Conservation (phyloP, 2,329 filamentous ascomycete genomes). For the Ophiocordyceps camponoti-floridani region DNA sequence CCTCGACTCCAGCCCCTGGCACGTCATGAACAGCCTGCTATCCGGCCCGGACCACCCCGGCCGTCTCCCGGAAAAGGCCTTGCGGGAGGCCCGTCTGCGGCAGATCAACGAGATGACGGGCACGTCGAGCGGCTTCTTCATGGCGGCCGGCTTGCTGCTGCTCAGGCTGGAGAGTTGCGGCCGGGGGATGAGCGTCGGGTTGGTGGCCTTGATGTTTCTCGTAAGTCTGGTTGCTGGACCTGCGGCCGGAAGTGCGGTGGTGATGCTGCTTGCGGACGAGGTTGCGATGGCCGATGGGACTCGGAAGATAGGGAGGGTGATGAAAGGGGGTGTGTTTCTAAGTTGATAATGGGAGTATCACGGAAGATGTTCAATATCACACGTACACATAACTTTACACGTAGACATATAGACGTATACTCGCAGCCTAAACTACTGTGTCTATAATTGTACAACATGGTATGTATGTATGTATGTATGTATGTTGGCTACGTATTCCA, state of each 20-base stretch:
- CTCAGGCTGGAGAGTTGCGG: neutral
- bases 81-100: constrained; percentile 2
- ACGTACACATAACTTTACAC: neutral
- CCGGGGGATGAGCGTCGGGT: neutral
- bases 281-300: neutral
- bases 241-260: constrained; percentile 3
- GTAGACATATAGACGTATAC: neutral
- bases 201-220: constrained; percentile 3
- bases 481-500: too few relatives aligned
- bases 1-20: neutral
- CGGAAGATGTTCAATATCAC: too few relatives aligned
- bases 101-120: constrained; percentile 6
- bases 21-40: constrained; percentile 2
- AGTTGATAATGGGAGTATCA: too few relatives aligned
- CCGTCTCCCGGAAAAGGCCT: neutral
- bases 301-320: neutral
- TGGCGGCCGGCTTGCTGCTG: constrained; percentile 1
- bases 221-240: constrained; percentile 4
- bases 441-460: too few relatives aligned
- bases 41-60: neutral
- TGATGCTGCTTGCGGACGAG: constrained; percentile 1
- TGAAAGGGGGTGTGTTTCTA: neutral
- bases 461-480: too few relatives aligned
- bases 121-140: constrained; percentile 5
- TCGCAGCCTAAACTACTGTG: too few relatives aligned